These are phyloP conservation scores for Lichtheimia ramosa DNA, from an alignment of 371 early-diverging fungal species.

Conservation along the genomic window DNA sequence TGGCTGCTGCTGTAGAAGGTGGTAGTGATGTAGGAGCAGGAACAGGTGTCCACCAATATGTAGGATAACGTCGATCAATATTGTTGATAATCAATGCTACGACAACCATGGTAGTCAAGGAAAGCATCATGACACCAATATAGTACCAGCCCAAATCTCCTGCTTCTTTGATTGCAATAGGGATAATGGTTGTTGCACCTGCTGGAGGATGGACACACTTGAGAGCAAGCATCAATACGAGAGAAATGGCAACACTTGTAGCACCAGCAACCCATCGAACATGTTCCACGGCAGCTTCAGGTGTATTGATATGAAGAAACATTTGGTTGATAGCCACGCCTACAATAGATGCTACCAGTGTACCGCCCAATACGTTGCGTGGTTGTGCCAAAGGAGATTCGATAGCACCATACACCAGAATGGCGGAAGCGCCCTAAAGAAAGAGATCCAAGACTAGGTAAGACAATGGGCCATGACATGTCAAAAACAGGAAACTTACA, in stretches of 20 bases:
- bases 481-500: conserved; percentile 30
- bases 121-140: conserved; percentile 57
- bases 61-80: conserved; percentile 63
- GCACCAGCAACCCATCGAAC: conserved; percentile 71
- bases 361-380: conserved; percentile 64
- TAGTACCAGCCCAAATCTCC: conserved; percentile 60
- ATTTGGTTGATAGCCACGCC: conserved; percentile 65
- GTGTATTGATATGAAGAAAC: conserved; percentile 45
- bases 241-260: conserved; percentile 67
- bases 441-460: neutral
- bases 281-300: conserved; percentile 21
- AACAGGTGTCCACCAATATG: conserved; percentile 63
- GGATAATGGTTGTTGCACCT: conserved; percentile 70
- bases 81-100: conserved; percentile 73
- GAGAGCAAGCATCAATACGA: conserved; percentile 67
- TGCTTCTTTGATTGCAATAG: conserved; percentile 43
- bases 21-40: neutral
- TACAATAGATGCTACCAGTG: conserved; percentile 59
- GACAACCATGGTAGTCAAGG: conserved; percentile 49
- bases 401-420: conserved; percentile 69
- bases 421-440: conserved; percentile 62
- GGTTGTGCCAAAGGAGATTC: conserved; percentile 79
- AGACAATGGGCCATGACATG: neutral
- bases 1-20: too few relatives aligned
- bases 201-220: conserved; percentile 78